Base-by-base conservation (phyloP, 2,329 filamentous ascomycete species). In the Pseudophaeomoniella oleicola region DNA sequence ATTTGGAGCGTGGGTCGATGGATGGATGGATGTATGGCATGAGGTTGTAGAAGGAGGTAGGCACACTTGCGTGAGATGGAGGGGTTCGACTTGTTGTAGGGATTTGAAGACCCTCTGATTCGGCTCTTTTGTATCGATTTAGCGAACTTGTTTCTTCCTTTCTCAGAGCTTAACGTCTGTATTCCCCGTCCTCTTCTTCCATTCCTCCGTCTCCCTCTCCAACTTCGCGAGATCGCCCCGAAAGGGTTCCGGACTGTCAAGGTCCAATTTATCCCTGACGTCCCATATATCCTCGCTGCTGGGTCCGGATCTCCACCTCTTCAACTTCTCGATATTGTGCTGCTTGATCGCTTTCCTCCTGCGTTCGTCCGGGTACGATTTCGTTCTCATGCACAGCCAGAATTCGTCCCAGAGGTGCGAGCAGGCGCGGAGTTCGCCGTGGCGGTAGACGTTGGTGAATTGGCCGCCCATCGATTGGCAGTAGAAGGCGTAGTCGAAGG, bases 381-480 rank as follows among this genome's bases (percentile, higher is more conserved):
- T 77, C 27, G 77, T 78, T 44, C 83, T 78, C 87, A 96, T 94
- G 67, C 90, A 98, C 63, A 94, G 88, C 82, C 87, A 93, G 60
- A 94, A 96, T 58, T 94, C 83, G 42, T 79, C 72, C 86, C 88
- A 94, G 44, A 86, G 78, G 46, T 92, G 81, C 42, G 68, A 74
- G 67, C 90, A 98, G 3, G 72, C 69, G 32, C 79, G 74, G 50
- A 93, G 64, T 30, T 67, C 63, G 42, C 90, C 90, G 53, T 85
- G 79, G 29, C 90, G 81, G 67, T 96, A 98, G 27, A 96, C 72
- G 50, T 85, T 77, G 50, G 82, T 86, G 67, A 87, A 94, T 57
- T 96, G 87, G 1, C 88, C 86, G 37, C 85, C 46, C 5, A 94
- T 67, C 0, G 81, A 85, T 55, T 90, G 83, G 70, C 90, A 98